phyloP scores from a whole-genome alignment of 2,329 filamentous ascomycete species.

The Penicillium occitanis region DNA sequence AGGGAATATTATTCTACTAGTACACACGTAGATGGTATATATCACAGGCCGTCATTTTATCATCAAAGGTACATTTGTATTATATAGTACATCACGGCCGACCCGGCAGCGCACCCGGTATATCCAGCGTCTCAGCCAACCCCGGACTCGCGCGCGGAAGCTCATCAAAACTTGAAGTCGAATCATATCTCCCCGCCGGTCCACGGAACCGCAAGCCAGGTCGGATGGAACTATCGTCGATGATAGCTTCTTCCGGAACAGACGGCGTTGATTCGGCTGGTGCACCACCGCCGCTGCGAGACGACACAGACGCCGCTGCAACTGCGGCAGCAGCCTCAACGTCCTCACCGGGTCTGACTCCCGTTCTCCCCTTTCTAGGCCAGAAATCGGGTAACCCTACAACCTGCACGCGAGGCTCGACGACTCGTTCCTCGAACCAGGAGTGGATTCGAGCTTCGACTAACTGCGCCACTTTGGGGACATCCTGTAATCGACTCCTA shows the following conservation, averaged over 20 bases:
- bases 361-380: slow-evolving; percentile 57
- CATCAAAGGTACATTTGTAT: neutral
- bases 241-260: slow-evolving; percentile 19
- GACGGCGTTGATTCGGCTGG: slow-evolving; percentile 29
- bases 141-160: slow-evolving; percentile 35
- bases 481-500: slow-evolving; percentile 62
- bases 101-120: slow-evolving; percentile 42
- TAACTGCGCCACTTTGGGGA: slow-evolving; percentile 65
- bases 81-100: neutral
- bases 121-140: slow-evolving; percentile 39
- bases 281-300: slow-evolving; percentile 32
- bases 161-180: slow-evolving; percentile 30
- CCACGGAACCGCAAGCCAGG: slow-evolving; percentile 39
- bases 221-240: slow-evolving; percentile 26
- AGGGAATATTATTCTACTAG: neutral
- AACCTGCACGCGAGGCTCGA: slow-evolving; percentile 65
- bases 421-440: slow-evolving; percentile 67
- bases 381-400: slow-evolving; percentile 62
- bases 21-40: neutral
- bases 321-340: slow-evolving; percentile 31
- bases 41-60: neutral
- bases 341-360: slow-evolving; percentile 45
- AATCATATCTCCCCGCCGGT: slow-evolving; percentile 25
- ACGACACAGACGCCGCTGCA: slow-evolving; percentile 29
- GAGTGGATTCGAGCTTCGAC: slow-evolving; percentile 64